Conservation (phyloP, 257 asterid species). For the Lantana camara region DNA sequence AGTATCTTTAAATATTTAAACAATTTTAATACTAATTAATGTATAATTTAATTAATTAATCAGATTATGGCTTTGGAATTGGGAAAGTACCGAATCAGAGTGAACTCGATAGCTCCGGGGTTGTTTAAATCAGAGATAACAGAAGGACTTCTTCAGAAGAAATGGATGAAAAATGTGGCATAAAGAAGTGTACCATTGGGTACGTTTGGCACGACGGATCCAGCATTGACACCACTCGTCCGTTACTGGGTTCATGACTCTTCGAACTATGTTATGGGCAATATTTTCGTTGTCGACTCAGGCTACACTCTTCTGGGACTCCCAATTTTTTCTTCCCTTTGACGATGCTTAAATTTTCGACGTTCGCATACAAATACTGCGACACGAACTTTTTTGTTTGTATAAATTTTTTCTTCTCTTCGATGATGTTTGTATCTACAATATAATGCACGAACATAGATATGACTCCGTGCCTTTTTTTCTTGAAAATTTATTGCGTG, state of each 20-base stretch:
- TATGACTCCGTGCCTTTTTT: too few relatives aligned
- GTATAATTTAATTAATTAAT: too few relatives aligned
- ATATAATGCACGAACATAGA: too few relatives aligned
- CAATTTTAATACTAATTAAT: too few relatives aligned
- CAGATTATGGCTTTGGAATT: slow-evolving; percentile 49
- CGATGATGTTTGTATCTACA: too few relatives aligned
- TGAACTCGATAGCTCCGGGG: slow-evolving; percentile 50
- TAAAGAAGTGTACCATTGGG: slow-evolving; percentile 24
- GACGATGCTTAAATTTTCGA: too few relatives aligned
- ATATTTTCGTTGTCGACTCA: slow-evolving; percentile 39
- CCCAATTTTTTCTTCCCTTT: slow-evolving; percentile 44
- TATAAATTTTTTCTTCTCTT: too few relatives aligned
- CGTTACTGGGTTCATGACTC: slow-evolving; percentile 42
- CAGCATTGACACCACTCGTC: slow-evolving; percentile 42
- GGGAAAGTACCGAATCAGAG: slow-evolving; percentile 36
- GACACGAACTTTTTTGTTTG: too few relatives aligned
- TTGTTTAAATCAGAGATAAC: too few relatives aligned
- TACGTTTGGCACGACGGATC: slow-evolving; percentile 32
- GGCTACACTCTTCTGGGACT: slow-evolving; percentile 43
- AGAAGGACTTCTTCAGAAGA: slow-evolving; percentile 26
- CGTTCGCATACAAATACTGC: too few relatives aligned
- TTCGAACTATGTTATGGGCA: slow-evolving; percentile 39
- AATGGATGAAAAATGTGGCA: slow-evolving; percentile 34
- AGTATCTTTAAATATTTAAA: too few relatives aligned
- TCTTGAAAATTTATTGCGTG: too few relatives aligned